Evolutionary conservation across 108 stramenopile genomes (phyloP), one percentile per base, ranked within the genome.

Genomic region (Pseudonitzschia delicatissima): DNA sequence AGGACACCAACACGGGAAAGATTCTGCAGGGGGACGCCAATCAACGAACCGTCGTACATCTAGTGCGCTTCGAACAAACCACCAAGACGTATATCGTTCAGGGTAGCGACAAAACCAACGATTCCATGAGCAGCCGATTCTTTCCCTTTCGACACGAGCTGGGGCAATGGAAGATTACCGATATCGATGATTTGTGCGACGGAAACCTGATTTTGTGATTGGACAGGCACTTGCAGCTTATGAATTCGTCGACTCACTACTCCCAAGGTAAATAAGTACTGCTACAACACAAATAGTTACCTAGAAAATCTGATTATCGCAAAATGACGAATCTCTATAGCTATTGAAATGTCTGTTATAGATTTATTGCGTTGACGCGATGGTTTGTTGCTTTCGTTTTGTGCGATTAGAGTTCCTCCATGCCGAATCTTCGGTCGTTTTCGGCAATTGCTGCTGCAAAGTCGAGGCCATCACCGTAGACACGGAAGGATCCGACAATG

Each of bases 401-500:
- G 2, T 25, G 27, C 25, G 23, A 6, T 28, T 28, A 31, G 0
- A 28, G 8, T 5, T 18, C 27, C 4, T 51, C 50, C 27, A 51
- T 33, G 15, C 26, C 26, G 35, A 45, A 62, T 45, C 62, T 11
- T 27, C 15, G 8, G 11, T 69, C 71, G 42, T 64, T 62, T 29
- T 72, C 32, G 20, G 42, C 37, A 37, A 78, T 60, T 40, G 74
- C 73, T 25, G 58, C 70, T 3, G 69, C 67, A 45, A 82, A 71
- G 77, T 91, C 86, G 49, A 94, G 69, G 2, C 93, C 93, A 66
- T 87, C 88, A n/a, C 85, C 76, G 47, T 90, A 94, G 45, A 74
- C 77, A 39, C 93, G 83, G 73, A 94, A 94, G 48, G 81, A 84
- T 35, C 73, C 71, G 8, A 74, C 83, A 74, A 91, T 91, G 49